A percentile compares a stretch with the other conserved stretches of the same genome.
Conservation (phyloP, 768 basidiomycete species). For the Lentinula guzmanii region DNA sequence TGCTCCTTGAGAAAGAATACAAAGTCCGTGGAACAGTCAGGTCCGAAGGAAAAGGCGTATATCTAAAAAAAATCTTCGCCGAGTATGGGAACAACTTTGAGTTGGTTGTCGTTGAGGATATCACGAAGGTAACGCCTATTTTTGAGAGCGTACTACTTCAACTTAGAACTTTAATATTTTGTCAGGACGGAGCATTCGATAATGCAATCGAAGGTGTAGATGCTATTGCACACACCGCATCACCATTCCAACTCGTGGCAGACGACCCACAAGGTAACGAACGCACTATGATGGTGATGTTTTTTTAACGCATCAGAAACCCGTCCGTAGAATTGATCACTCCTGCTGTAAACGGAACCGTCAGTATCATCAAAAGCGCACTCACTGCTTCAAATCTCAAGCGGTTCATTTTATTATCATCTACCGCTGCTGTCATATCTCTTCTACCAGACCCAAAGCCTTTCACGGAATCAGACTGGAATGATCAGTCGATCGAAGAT, state of each 20-base stretch:
- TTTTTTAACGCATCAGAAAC: not conserved
- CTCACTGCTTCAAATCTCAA: constrained; percentile 37
- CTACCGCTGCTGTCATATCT: constrained; percentile 31
- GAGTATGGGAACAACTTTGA: constrained; percentile 20
- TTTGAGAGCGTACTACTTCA: not conserved
- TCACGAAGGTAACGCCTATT: not conserved
- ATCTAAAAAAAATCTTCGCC: constrained; percentile 28
- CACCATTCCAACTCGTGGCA: constrained; percentile 22
- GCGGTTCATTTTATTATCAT: constrained; percentile 51
- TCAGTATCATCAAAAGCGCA: constrained; percentile 53
- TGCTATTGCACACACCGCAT: constrained; percentile 31
- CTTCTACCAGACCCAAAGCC: constrained; percentile 10
- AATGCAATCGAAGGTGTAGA: constrained; percentile 39
- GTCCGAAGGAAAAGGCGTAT: constrained; percentile 30
- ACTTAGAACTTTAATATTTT: not conserved
- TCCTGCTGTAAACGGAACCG: constrained; percentile 71
- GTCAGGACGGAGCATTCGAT: constrained; percentile 30
- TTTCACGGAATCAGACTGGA: constrained; percentile 43
- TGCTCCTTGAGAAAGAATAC: constrained; percentile 39
- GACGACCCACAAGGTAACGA: constrained; percentile 20
- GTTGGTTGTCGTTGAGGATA: constrained; percentile 24
- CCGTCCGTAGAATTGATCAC: constrained; percentile 45
- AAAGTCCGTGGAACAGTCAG: constrained; percentile 37
- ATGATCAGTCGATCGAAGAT: constrained; percentile 29
- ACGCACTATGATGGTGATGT: not conserved